phyloP scores from a whole-genome alignment of 2,329 filamentous ascomycete genomes.

The Claviceps sp. region DNA sequence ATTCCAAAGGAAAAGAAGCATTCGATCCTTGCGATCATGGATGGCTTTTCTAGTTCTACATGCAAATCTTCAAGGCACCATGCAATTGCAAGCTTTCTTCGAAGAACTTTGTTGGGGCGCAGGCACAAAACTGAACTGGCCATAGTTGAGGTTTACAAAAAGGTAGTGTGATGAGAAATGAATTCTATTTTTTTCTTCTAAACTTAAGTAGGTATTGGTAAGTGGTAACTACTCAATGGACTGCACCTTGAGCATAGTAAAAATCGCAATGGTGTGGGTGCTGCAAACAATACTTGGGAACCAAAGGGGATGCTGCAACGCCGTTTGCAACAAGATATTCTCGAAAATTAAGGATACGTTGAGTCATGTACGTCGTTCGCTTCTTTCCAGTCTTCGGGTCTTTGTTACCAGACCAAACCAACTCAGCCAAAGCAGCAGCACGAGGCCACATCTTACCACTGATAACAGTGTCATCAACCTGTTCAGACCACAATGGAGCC shows the following conservation, averaged over 20 bases:
- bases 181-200: no score
- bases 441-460: constrained; percentile 41
- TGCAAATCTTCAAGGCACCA: no score
- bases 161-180: no score
- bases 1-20: no score
- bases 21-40: no score
- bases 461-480: constrained; percentile 38
- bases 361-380: constrained; percentile 22
- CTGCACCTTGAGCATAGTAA: constrained; percentile 29
- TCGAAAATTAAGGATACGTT: constrained; percentile 44
- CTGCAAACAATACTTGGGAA: constrained; percentile 44
- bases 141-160: no score
- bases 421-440: constrained; percentile 40
- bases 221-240: no score
- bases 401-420: constrained; percentile 41
- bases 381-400: constrained; percentile 32
- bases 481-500: constrained; percentile 39
- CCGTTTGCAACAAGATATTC: constrained; percentile 44
- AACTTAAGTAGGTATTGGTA: no score
- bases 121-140: no score
- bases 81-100: no score
- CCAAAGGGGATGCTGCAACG: constrained; percentile 33
- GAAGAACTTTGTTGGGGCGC: no score
- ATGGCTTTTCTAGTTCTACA: no score
- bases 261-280: constrained; percentile 45